Percentiles rank a stretch among this genome's conserved stretches.
Evolutionary conservation across 2,329 filamentous ascomycete genomes (phyloP).

Genomic region (Aspergillus proliferans): DNA sequence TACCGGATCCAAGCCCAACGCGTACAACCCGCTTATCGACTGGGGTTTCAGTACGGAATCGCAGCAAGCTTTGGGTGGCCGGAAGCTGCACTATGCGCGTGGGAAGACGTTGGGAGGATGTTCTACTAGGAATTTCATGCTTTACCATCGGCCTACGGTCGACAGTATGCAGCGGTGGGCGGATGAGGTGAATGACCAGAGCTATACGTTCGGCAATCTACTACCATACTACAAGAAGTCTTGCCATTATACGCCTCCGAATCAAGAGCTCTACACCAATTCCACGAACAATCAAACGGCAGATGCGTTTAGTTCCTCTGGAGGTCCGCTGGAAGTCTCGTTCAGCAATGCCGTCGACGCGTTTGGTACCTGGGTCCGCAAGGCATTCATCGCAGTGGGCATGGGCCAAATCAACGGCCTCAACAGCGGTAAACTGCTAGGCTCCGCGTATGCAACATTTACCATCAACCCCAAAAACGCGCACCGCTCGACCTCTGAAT

Average conservation of each 20-base stretch:
- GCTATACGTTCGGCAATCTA: conserved; percentile 21
- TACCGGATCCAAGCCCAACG: conserved; percentile 16
- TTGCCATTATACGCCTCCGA: conserved; percentile 21
- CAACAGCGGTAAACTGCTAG: conserved; percentile 20
- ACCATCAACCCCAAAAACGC: conserved; percentile 26
- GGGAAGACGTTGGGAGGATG: conserved; percentile 23
- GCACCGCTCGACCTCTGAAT: conserved; percentile 14
- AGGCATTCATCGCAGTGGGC: conserved; percentile 21
- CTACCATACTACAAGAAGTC: conserved; percentile 23
- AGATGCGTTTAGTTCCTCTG: conserved; percentile 11
- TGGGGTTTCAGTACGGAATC: conserved; percentile 20
- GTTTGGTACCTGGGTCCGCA: conserved; percentile 22
- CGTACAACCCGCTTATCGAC: conserved; percentile 18
- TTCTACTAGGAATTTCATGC: conserved; percentile 20
- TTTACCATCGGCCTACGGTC: conserved; percentile 23
- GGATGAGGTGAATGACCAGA: conserved; percentile 29
- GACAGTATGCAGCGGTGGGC: conserved; percentile 30
- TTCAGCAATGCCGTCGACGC: conserved; percentile 22
- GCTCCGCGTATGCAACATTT: conserved; percentile 18
- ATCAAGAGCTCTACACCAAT: conserved; percentile 14
- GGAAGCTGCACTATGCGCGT: conserved; percentile 17
- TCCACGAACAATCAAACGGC: conserved; percentile 18
- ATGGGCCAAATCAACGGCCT: conserved; percentile 21
- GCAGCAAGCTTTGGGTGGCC: conserved; percentile 10
- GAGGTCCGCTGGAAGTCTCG: conserved; percentile 28